These are phyloP conservation scores for Parascedosporium putredinis DNA, from an alignment of 2,329 filamentous ascomycete species.

Conservation along the genomic window DNA sequence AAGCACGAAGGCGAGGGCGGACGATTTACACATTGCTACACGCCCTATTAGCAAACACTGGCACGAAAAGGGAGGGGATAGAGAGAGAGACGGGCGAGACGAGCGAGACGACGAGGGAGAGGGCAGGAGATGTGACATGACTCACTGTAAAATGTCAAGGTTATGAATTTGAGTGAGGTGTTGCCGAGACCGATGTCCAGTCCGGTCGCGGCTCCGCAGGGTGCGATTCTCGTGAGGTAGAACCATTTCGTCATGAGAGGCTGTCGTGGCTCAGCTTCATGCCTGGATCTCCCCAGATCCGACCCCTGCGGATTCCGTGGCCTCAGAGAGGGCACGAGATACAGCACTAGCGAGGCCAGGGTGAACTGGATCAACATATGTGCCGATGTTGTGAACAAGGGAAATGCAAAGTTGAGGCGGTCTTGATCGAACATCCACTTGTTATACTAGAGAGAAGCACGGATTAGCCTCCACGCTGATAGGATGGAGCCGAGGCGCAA, in stretches of 20 bases:
- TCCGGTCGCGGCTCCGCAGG: conserved; percentile 85
- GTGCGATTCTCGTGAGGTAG: conserved; percentile 83
- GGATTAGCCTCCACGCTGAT: no score
- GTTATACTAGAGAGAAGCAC: conserved; percentile 90
- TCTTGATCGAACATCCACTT: conserved; percentile 97
- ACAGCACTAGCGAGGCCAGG: conserved; percentile 68
- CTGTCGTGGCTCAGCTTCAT: conserved; percentile 44
- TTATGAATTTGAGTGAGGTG: conserved; percentile 91
- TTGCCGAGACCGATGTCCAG: conserved; percentile 95
- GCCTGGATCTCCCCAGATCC: conserved; percentile 38
- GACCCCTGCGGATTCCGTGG: conserved; percentile 44
- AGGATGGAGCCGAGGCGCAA: not conserved
- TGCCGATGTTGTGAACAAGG: conserved; percentile 85
- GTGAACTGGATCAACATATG: conserved; percentile 95
- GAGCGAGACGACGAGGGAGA: not conserved
- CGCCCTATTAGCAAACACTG: not conserved
- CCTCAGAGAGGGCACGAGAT: conserved; percentile 70
- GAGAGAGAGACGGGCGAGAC: not conserved
- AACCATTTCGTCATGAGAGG: conserved; percentile 73
- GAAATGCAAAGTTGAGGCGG: conserved; percentile 83
- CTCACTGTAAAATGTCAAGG: conserved; percentile 87
- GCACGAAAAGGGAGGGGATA: conserved; percentile 3
- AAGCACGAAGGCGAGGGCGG: conserved; percentile 86
- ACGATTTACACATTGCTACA: conserved; percentile 94
- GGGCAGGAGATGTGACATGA: conserved; percentile 10